Evolutionary conservation across 306 rosid genomes (phyloP).

Genomic region (Heteromeles arbutifolia): DNA sequence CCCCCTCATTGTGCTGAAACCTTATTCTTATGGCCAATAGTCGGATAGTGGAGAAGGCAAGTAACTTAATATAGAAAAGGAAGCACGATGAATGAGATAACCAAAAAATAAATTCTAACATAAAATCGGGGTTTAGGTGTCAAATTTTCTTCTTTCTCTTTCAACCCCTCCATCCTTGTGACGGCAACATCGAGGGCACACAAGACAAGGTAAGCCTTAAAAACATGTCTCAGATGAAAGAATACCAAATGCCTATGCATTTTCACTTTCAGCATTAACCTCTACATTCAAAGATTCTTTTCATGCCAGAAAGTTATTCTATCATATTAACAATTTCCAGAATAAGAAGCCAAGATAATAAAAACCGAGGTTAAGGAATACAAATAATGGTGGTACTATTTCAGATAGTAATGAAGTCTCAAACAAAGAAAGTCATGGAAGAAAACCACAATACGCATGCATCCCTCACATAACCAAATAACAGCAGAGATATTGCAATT

Average conservation of each 20-base stretch:
- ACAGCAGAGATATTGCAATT: not conserved
- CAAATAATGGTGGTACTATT: not conserved
- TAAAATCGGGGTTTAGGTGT: no score
- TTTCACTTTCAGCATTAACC: not conserved
- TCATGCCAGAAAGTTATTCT: not conserved
- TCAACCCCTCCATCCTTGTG: no score
- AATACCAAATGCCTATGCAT: not conserved
- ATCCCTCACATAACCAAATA: not conserved
- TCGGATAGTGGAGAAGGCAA: no score
- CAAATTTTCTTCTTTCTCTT: no score
- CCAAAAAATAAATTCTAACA: no score
- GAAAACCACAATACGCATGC: not conserved
- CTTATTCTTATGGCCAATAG: no score
- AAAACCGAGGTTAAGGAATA: no score
- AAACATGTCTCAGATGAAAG: not conserved
- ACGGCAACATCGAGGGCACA: not conserved
- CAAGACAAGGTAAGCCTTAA: not conserved
- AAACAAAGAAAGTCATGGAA: not conserved
- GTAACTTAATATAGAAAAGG: no score
- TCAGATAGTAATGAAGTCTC: not conserved
- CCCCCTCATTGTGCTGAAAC: no score
- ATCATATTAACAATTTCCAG: not conserved
- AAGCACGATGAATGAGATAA: no score
- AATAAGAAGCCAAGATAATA: not conserved
- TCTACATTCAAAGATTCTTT: not conserved